phyloP scores from a whole-genome alignment of 2,329 filamentous ascomycete genomes.

The Onygenales sp. region DNA sequence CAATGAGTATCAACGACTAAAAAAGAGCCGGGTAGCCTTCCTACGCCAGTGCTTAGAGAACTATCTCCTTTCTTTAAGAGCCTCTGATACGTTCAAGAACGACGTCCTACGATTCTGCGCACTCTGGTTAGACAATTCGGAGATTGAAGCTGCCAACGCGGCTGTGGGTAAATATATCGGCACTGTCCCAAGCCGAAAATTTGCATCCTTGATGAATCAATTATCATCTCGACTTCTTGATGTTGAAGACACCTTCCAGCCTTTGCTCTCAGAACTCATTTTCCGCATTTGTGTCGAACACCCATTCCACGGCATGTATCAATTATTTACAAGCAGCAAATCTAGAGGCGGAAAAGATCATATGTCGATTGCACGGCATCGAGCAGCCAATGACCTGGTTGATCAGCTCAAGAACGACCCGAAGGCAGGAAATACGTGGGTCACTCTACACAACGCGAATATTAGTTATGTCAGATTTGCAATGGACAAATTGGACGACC shows the following conservation, averaged over 20 bases:
- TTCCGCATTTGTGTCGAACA: conserved; percentile 82
- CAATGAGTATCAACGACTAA: conserved; percentile 71
- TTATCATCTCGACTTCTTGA: conserved; percentile 84
- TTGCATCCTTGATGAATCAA: conserved; percentile 89
- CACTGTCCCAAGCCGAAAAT: conserved; percentile 79
- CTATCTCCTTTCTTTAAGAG: conserved; percentile 73
- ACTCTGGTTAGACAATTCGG: conserved; percentile 82
- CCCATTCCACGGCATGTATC: conserved; percentile 94
- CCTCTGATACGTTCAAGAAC: conserved; percentile 81
- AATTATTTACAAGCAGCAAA: conserved; percentile 77
- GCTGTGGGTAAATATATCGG: conserved; percentile 62
- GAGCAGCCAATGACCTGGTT: conserved; percentile 61
- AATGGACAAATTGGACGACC: conserved; percentile 41
- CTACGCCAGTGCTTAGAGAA: conserved; percentile 86
- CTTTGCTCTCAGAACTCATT: conserved; percentile 62
- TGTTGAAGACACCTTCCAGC: conserved; percentile 62
- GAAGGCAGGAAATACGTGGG: conserved; percentile 52
- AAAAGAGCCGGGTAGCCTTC: conserved; percentile 68
- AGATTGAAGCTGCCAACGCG: conserved; percentile 65
- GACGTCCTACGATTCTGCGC: conserved; percentile 88
- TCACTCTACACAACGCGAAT: conserved; percentile 64
- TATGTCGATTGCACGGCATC: conserved; percentile 61
- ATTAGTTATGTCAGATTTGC: conserved; percentile 48
- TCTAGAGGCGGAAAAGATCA: conserved; percentile 61
- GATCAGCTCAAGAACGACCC: conserved; percentile 48